Evolutionary conservation across 129 eudicot genomes (phyloP), one percentile per base, ranked within the genome.

Genomic region (Flaveria sonorensis): DNA sequence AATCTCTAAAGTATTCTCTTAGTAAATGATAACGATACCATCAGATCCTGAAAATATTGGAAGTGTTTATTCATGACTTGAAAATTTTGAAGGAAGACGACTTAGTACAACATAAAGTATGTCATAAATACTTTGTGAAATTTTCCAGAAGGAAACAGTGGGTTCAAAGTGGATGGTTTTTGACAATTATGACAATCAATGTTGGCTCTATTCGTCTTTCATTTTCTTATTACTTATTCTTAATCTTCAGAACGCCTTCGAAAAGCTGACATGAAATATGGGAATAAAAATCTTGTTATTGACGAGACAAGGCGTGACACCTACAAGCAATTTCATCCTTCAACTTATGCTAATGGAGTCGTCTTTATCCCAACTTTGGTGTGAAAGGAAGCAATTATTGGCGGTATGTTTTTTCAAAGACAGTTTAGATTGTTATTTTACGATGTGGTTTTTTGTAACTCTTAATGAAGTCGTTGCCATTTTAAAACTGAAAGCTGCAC

Each of bases 271-370:
- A 85, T 89, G 96, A 91, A 89, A 81, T 82, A 85, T 81, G 96
- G 97, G 66, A 95, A 92, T 67, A 95, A 86, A 75, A 83, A 84
- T 48, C 80, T 88, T 71, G 68, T 81, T 7, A 83, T 89, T 15
- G 97, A 95, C 30, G 96, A 89, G 79, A 92, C 85, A 47, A 91
- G 90, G 76, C 97, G 99, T 75, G 89, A 88, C 55, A 86, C 96
- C 36, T 95, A 86, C 86, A 89, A 79, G 74, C 90, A 91, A 19
- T 82, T 72, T 78, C 86, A 80, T 75, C 89, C 90, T 56, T 70
- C 84, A 6, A 71, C 73, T 62, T 77, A 81, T 62, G 69, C 71
- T 75, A 79, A 42, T 10, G 90, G n/a, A 87, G 48, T 67, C 87
- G 47, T 81, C 93, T n/a, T 76, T 87, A 50, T 83, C 88, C n/a